These are phyloP conservation scores for Puya raimondii DNA, from an alignment of 176 grass and related monocot genomes.

Conservation along the genomic window DNA sequence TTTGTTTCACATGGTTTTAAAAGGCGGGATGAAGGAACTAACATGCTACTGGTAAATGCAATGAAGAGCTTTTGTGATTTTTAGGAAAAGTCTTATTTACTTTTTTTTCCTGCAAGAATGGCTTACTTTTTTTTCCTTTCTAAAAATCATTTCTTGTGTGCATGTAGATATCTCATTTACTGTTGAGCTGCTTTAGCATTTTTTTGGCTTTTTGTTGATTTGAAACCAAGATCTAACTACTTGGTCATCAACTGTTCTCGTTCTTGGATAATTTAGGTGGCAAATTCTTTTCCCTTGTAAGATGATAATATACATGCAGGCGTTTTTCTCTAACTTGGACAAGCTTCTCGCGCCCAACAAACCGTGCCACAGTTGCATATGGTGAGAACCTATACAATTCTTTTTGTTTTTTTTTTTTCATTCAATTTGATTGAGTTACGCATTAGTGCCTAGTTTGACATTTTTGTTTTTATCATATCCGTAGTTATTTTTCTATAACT, in stretches of 20 bases:
- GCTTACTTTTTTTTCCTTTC: no score
- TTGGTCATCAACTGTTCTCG: not conserved
- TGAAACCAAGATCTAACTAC: not conserved
- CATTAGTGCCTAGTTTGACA: not conserved
- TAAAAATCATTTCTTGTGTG: no score
- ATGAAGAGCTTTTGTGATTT: not conserved
- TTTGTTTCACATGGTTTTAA: constrained; percentile 71
- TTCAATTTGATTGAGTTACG: not conserved
- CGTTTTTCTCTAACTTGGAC: constrained; percentile 75
- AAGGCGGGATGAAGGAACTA: constrained; percentile 81
- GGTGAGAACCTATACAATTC: constrained; percentile 42
- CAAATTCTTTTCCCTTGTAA: constrained; percentile 14
- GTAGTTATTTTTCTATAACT: not conserved
- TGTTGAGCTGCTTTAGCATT: no score
- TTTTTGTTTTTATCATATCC: not conserved
- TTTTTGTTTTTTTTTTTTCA: constrained; percentile 5
- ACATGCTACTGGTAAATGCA: constrained; percentile 80
- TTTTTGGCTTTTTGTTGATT: no score
- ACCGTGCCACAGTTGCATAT: constrained; percentile 76
- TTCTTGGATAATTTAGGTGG: not conserved
- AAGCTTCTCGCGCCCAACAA: constrained; percentile 82
- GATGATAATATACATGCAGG: constrained; percentile 32
- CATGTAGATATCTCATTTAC: no score
- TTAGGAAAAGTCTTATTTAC: not conserved
- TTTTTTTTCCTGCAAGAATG: not conserved